Evolutionary conservation across 495 filamentous ascomycete genomes (phyloP), one percentile per base, ranked within the genome.

Genomic region (Hypoxylon perforatum): DNA sequence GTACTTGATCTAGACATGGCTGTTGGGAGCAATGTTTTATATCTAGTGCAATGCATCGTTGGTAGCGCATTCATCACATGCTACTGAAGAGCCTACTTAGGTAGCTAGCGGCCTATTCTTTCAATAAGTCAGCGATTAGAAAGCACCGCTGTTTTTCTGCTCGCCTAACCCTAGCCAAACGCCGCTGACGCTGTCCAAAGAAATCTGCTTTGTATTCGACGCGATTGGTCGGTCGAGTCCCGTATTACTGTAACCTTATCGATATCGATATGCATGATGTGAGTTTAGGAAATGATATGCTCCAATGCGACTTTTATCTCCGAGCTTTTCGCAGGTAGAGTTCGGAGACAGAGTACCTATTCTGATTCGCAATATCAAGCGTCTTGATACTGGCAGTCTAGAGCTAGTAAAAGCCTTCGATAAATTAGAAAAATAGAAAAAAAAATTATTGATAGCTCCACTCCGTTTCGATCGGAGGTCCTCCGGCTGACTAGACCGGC

Each of bases 61-160:
- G 21, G 14, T 45, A 4, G 19, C 0, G 2, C 45, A 14, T 23
- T 14, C 17, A 48, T 48, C 48, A 19, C 44, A 44, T 57, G 12
- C 18, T 50, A 58, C 17, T 21, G 18, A 28, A 30, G 18, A n/a
- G 17, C n/a, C n/a, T n/a, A n/a, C n/a, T n/a, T n/a, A n/a, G n/a
- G n/a, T 18, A 12, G 8, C 23, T 61, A 53, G 38, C 47, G 51
- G 50, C 52, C 17, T 18, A n/a, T 28, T 42, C 46, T 18, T 45
- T 28, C 10, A 54, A 69, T 69, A 69, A 69, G 66, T 69, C 61
- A 69, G 66, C 66, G 17, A 69, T 69, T 69, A 69, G 66, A 64
- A 69, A 69, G 61, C 61, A 63, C 14, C 35, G 9, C 3, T 28
- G 14, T 50, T 15, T 11, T 63, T 44, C 44, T 33, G 3, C 7